Conservation (phyloP, 345 rosid genomes). For the Gossypium bickii region DNA sequence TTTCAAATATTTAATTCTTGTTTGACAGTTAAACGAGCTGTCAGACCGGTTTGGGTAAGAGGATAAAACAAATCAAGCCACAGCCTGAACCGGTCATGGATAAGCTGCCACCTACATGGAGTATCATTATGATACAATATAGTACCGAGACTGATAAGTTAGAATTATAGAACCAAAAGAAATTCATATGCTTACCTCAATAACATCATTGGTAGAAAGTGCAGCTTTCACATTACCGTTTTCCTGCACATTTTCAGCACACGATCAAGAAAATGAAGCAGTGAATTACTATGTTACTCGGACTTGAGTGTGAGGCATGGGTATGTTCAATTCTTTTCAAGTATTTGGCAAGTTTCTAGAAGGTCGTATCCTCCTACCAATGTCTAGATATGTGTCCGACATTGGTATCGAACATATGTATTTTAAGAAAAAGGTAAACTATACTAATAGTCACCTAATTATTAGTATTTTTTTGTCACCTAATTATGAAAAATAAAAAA, state of each 20-base stretch:
- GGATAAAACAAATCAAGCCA: background rate
- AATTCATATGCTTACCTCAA: constrained; percentile 53
- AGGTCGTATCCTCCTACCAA: too few relatives aligned
- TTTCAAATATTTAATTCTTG: background rate
- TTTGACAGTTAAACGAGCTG: too few relatives aligned
- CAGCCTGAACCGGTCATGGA: background rate
- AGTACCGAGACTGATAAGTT: background rate
- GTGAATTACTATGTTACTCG: background rate
- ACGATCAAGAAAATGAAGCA: background rate
- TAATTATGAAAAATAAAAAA: too few relatives aligned
- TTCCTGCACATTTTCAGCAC: constrained; percentile 47
- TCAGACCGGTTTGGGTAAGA: too few relatives aligned
- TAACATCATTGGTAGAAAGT: constrained; percentile 59
- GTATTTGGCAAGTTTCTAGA: too few relatives aligned
- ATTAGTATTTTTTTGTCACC: too few relatives aligned
- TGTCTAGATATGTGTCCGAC: too few relatives aligned
- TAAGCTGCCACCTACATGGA: background rate
- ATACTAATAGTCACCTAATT: too few relatives aligned
- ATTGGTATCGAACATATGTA: too few relatives aligned
- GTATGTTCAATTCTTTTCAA: too few relatives aligned
- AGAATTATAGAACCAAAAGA: background rate
- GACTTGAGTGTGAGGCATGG: too few relatives aligned
- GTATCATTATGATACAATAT: background rate
- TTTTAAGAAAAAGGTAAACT: too few relatives aligned
- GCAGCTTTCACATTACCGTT: constrained; percentile 79